These are phyloP conservation scores for Ustilago sp. DNA, from an alignment of 1,284 basidiomycete species.

Conservation along the genomic window DNA sequence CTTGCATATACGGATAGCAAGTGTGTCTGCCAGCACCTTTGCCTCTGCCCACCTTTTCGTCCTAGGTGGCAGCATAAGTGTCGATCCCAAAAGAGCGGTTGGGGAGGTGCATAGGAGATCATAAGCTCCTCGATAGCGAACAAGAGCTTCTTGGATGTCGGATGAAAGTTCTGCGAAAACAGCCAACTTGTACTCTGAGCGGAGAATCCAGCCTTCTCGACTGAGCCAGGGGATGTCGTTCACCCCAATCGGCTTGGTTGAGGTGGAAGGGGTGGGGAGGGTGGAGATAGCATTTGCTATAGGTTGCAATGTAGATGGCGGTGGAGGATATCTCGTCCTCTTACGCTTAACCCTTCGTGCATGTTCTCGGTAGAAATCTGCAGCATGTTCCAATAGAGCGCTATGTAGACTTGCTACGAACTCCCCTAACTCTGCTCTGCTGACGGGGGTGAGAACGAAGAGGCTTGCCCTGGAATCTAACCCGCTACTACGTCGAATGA, in stretches of 20 bases:
- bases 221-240: slow-evolving; percentile 72
- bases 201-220: slow-evolving; percentile 91
- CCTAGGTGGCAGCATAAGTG: slow-evolving; percentile 84
- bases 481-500: slow-evolving; percentile 84
- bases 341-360: slow-evolving; percentile 90
- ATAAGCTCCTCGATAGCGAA: slow-evolving; percentile 43
- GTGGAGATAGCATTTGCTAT: slow-evolving; percentile 54
- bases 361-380: slow-evolving; percentile 92
- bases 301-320: slow-evolving; percentile 54
- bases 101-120: slow-evolving; percentile 37
- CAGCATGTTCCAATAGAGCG: slow-evolving; percentile 84
- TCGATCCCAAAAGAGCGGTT: slow-evolving; percentile 73
- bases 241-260: slow-evolving; percentile 14
- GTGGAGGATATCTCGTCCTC: slow-evolving; percentile 77
- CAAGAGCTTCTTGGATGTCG: slow-evolving; percentile 78
- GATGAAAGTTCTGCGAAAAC: slow-evolving; percentile 93
- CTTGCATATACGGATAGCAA: slow-evolving; percentile 58
- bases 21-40: slow-evolving; percentile 86
- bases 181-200: slow-evolving; percentile 96
- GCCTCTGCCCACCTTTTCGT: slow-evolving; percentile 99
- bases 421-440: slow-evolving; percentile 77
- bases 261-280: background rate
- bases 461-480: slow-evolving; percentile 90
- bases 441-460: slow-evolving; percentile 91
- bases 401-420: slow-evolving; percentile 78